These are phyloP conservation scores for Silene coronaria DNA, from an alignment of 179 eudicot species.

Conservation along the genomic window DNA sequence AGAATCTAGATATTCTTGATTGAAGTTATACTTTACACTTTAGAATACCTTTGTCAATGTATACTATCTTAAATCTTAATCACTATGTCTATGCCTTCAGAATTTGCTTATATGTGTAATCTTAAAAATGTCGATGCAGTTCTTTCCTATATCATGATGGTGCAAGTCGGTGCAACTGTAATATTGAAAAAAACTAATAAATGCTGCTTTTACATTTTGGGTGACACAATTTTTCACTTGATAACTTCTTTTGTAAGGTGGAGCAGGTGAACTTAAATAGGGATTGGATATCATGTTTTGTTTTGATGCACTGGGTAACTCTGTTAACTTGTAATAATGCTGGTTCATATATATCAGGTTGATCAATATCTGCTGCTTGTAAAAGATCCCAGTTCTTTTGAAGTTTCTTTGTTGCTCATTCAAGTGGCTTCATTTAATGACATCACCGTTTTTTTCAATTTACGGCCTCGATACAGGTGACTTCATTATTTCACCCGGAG, in stretches of 20 bases:
- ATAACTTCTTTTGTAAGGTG: neutral
- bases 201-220: neutral
- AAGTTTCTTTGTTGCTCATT: neutral
- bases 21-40: neutral
- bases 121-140: neutral
- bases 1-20: neutral
- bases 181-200: neutral
- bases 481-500: slow-evolving; percentile 61
- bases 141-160: neutral
- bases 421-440: neutral
- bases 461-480: slow-evolving; percentile 48
- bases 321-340: neutral
- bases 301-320: neutral
- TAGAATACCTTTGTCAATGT: neutral
- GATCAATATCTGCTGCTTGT: neutral
- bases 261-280: neutral
- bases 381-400: neutral
- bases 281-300: neutral
- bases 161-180: neutral
- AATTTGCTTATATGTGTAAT: neutral
- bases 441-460: neutral
- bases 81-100: slow-evolving; percentile 4
- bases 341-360: neutral
- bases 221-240: neutral
- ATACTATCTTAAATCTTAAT: neutral